Evolutionary conservation across 2,329 filamentous ascomycete species (phyloP).

Genomic region (Trichoderma sp.): DNA sequence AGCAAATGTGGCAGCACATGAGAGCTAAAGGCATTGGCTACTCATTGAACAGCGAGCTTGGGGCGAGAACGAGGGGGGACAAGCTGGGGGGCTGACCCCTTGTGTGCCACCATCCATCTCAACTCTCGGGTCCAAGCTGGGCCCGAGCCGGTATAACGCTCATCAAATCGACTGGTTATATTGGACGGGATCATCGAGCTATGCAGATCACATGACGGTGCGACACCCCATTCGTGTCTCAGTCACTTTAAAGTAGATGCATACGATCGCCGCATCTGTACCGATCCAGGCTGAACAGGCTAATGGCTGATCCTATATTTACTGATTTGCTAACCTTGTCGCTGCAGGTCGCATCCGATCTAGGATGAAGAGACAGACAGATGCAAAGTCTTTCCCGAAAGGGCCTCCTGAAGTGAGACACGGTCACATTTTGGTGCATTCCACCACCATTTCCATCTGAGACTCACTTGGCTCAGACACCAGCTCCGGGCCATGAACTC

Average conservation of each 20-base stretch:
- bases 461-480: slow-evolving; percentile 15
- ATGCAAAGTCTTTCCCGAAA: background rate
- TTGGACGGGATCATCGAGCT: background rate
- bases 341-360: background rate
- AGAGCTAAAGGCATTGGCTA: background rate
- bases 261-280: slow-evolving; percentile 3
- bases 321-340: background rate
- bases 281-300: background rate
- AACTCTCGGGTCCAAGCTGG: background rate
- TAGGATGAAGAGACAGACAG: background rate
- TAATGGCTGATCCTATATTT: background rate
- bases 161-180: background rate
- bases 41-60: background rate
- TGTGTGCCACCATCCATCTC: slow-evolving; percentile 17
- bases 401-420: background rate
- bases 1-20: background rate
- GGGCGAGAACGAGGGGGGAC: background rate
- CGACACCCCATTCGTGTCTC: slow-evolving; percentile 13
- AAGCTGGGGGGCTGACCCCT: background rate
- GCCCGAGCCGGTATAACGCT: background rate
- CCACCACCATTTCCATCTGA: slow-evolving; percentile 3
- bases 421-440: slow-evolving; percentile 4
- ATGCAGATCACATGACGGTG: slow-evolving; percentile 16
- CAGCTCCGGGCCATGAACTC: slow-evolving; percentile 1
- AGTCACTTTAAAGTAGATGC: background rate